Conservation (phyloP, 1,139 yeast species). For the Debaryomyces sp. region DNA sequence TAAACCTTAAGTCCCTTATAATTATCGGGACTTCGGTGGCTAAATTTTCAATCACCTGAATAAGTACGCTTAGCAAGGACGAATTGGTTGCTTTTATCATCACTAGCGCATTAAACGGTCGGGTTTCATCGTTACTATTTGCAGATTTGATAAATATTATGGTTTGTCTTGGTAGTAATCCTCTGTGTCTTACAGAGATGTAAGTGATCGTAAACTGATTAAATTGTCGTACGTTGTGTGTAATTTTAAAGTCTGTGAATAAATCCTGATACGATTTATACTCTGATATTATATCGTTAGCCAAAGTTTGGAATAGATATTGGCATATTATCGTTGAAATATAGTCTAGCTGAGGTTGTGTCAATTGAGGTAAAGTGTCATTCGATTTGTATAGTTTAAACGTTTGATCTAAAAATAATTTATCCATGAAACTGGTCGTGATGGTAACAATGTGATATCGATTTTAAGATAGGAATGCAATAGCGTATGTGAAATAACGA, state of each 20-base stretch:
- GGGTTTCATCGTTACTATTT: background rate
- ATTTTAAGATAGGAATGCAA: background rate
- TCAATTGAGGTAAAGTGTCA: constrained; percentile 12
- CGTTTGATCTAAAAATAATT: constrained; percentile 18
- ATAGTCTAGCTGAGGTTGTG: constrained; percentile 14
- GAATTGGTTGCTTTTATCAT: constrained; percentile 12
- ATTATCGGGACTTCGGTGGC: constrained; percentile 16
- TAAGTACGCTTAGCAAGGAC: constrained; percentile 5
- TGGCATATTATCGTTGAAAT: constrained; percentile 6
- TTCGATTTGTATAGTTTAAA: constrained; percentile 22
- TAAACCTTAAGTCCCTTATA: constrained; percentile 15
- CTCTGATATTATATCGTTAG: constrained; percentile 14
- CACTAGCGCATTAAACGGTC: constrained; percentile 14
- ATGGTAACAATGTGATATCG: background rate
- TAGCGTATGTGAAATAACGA: background rate
- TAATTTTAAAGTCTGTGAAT: constrained; percentile 4
- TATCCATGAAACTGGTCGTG: constrained; percentile 2
- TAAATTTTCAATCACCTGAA: constrained; percentile 11
- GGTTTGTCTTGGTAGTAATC: constrained; percentile 14
- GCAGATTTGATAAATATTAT: constrained; percentile 11
- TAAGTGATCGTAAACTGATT: constrained; percentile 9
- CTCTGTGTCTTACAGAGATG: constrained; percentile 10
- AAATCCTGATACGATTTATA: constrained; percentile 12
- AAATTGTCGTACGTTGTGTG: background rate
- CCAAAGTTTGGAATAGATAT: constrained; percentile 10